A percentile compares a stretch with the other conserved stretches of the same genome.
phyloP scores from a whole-genome alignment of 2,329 filamentous ascomycete genomes.

The Pyrenochaeta sp. region DNA sequence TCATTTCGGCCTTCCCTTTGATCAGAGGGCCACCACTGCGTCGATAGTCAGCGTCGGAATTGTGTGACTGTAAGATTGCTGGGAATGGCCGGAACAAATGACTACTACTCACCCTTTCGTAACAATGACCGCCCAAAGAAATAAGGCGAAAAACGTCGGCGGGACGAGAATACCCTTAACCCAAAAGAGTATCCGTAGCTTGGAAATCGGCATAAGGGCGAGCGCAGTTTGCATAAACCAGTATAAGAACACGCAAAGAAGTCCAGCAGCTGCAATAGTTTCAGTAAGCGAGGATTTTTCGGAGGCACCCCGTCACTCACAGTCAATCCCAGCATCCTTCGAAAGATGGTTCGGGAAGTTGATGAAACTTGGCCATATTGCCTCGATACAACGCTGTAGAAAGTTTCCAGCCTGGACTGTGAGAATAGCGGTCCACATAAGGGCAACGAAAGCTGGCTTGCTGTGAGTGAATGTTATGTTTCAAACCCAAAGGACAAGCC shows the following conservation, averaged over 20 bases:
- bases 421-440: slow-evolving; percentile 59
- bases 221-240: slow-evolving; percentile 59
- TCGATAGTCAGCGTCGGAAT: neutral
- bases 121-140: slow-evolving; percentile 55
- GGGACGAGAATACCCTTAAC: slow-evolving; percentile 55
- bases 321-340: slow-evolving; percentile 37
- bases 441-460: slow-evolving; percentile 50
- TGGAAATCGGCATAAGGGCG: slow-evolving; percentile 55
- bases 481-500: neutral
- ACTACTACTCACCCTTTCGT: slow-evolving; percentile 45
- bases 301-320: slow-evolving; percentile 15
- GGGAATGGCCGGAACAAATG: too few relatives aligned
- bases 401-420: slow-evolving; percentile 57
- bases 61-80: neutral
- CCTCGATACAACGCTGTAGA: slow-evolving; percentile 56
- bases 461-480: neutral
- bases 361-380: slow-evolving; percentile 51
- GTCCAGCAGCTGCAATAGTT: slow-evolving; percentile 50
- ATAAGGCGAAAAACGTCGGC: slow-evolving; percentile 54
- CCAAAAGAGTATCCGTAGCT: slow-evolving; percentile 55
- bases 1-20: slow-evolving; percentile 47
- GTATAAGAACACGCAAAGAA: slow-evolving; percentile 62
- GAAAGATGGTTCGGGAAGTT: slow-evolving; percentile 51
- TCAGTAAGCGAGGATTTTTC: neutral
- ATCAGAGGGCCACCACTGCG: slow-evolving; percentile 50